Base-by-base conservation (phyloP, 2,329 filamentous ascomycete genomes). In the Pseudonectria foliicola region DNA sequence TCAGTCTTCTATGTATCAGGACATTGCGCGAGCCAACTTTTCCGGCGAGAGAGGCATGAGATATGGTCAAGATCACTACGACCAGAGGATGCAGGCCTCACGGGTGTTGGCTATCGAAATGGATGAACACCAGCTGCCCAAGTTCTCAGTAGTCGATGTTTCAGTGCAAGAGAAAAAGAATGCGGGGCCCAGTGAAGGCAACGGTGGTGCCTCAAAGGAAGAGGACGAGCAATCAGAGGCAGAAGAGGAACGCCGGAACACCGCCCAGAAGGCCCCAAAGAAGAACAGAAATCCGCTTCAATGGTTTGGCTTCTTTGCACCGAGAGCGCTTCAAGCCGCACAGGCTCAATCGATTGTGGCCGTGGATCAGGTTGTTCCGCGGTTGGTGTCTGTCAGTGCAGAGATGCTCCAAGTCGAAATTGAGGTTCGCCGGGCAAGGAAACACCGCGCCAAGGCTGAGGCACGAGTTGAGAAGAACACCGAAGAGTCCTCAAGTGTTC, bases 1-100 rank as follows among this genome's bases (percentile, higher is more conserved):
- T 13, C 72, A 85, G 44, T 62, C 70, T 13, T 61, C 62, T 33
- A 69, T 83, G 44, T 75, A 68, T 52, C 70, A 73, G 37, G 62
- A 66, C 44, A 67, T 89, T 27, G 80, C 84, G n/a, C 74, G 83
- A 38, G 84, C 85, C 42, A 87, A 88, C 61, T 88, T 85, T 59
- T 66, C 74, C 18, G 76, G 75, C n/a, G 68, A 76, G 52, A 66
- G 74, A 10, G 73, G 79, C 23, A 56, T 76, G 42, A 68, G 76
- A 27, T 88, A 82, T 54, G 83, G 82, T 3, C 71, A 67, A 43
- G 80, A 85, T 48, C 73, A 75, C 52, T 90, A 85, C 54, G 82
- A 89, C 56, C 73, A 77, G 44, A 72, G 84, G 30, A 85, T 86
- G 77, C 77, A 77, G 53, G 80, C 82, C 3, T 60, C 58, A 14